Conservation (phyloP, 495 filamentous ascomycete species). For the Penicillium antarcticum region DNA sequence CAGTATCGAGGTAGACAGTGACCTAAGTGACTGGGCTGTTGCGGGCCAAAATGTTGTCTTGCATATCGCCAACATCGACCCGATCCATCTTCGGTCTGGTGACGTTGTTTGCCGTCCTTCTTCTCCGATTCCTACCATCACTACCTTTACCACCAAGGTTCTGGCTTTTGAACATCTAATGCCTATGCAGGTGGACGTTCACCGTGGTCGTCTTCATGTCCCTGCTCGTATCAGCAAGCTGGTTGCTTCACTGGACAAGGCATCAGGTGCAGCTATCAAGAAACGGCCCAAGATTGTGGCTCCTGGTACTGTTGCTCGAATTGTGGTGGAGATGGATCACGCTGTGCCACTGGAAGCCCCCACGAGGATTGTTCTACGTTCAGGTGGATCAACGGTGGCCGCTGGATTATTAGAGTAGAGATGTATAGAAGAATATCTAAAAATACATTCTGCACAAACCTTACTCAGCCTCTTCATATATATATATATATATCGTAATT, state of each 20-base stretch:
- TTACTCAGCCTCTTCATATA: too few relatives aligned
- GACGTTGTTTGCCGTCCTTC: slow-evolving; percentile 77
- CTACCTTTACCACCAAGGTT: slow-evolving; percentile 73
- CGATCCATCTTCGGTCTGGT: slow-evolving; percentile 73
- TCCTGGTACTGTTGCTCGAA: slow-evolving; percentile 63
- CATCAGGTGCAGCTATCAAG: slow-evolving; percentile 62
- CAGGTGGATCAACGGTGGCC: slow-evolving; percentile 76
- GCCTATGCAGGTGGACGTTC: slow-evolving; percentile 85
- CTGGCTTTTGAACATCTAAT: slow-evolving; percentile 85
- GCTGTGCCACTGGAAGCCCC: slow-evolving; percentile 77
- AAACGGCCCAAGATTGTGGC: slow-evolving; percentile 81
- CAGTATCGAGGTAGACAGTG: slow-evolving; percentile 69
- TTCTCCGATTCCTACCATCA: slow-evolving; percentile 63
- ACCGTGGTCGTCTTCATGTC: slow-evolving; percentile 76
- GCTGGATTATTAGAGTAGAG: slow-evolving; percentile 76
- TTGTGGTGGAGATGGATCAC: slow-evolving; percentile 69
- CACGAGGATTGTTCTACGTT: slow-evolving; percentile 74
- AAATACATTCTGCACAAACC: background rate
- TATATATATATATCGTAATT: background rate
- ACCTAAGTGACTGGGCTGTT: slow-evolving; percentile 83
- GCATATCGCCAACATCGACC: slow-evolving; percentile 82
- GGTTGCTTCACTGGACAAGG: slow-evolving; percentile 71
- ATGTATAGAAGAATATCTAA: background rate
- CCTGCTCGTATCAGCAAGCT: slow-evolving; percentile 71
- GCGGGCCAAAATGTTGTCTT: slow-evolving; percentile 86